A percentile compares a stretch with the other conserved stretches of the same genome.
phyloP scores from a whole-genome alignment of 306 rosid genomes.

The Hippophae gyantsensis region DNA sequence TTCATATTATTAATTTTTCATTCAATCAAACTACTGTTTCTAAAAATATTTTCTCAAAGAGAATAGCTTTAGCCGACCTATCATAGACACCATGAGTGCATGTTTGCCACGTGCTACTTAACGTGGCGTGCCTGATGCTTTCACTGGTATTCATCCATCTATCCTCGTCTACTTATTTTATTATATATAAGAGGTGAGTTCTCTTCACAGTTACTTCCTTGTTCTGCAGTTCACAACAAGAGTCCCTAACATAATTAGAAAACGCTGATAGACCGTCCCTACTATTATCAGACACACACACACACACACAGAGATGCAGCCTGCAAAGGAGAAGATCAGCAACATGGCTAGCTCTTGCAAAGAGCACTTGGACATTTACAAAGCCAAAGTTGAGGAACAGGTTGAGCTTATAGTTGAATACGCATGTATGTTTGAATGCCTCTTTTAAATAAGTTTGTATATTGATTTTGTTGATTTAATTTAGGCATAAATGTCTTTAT shows the following conservation, averaged over 20 bases:
- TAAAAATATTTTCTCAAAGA: too few relatives aligned
- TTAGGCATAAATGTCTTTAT: not conserved
- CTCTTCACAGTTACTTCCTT: too few relatives aligned
- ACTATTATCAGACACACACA: too few relatives aligned
- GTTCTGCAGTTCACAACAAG: not conserved
- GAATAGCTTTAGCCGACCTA: too few relatives aligned
- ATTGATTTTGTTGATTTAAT: not conserved
- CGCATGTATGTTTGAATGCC: not conserved
- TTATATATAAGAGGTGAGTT: not conserved
- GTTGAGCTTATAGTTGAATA: not conserved
- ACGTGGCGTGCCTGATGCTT: conserved; percentile 7
- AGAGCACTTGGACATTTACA: conserved; percentile 12
- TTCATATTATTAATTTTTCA: too few relatives aligned
- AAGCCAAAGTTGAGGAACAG: conserved; percentile 22
- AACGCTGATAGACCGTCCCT: not conserved
- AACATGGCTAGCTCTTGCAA: conserved; percentile 20
- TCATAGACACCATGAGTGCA: not conserved
- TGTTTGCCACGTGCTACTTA: conserved; percentile 10
- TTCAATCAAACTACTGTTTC: too few relatives aligned
- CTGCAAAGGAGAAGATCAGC: conserved; percentile 18
- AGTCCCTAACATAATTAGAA: not conserved
- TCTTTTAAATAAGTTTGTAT: not conserved
- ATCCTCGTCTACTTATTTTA: not conserved
- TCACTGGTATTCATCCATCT: not conserved
- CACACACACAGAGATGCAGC: conserved; percentile 1